Evolutionary conservation across 78 protist genomes (phyloP).

Genomic region (Polysphondylium violaceum): DNA sequence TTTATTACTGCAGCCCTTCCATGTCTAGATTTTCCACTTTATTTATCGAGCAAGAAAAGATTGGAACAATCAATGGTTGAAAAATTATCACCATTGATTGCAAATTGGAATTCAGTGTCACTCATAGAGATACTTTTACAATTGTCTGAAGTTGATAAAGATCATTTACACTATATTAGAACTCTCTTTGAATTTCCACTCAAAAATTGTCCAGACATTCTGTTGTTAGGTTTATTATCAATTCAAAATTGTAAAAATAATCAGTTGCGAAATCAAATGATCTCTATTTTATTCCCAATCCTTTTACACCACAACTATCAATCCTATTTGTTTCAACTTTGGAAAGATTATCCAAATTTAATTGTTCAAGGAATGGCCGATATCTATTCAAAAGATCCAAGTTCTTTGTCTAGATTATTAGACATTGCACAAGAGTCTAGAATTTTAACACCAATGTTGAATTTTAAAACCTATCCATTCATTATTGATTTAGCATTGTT

Average conservation of each 20-base stretch:
- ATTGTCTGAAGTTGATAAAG: slow-evolving; percentile 65
- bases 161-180: slow-evolving; percentile 35
- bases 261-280: slow-evolving; percentile 50
- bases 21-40: slow-evolving; percentile 63
- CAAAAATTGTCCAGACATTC: slow-evolving; percentile 83
- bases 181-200: slow-evolving; percentile 74
- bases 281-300: slow-evolving; percentile 30
- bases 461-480: slow-evolving; percentile 73
- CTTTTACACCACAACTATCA: slow-evolving; percentile 64
- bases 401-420: slow-evolving; percentile 74
- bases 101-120: slow-evolving; percentile 82
- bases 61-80: slow-evolving; percentile 32
- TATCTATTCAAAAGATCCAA: slow-evolving; percentile 64
- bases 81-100: slow-evolving; percentile 31
- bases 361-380: slow-evolving; percentile 84
- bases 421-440: slow-evolving; percentile 86
- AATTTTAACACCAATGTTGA: slow-evolving; percentile 60
- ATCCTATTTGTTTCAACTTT: slow-evolving; percentile 34
- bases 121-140: slow-evolving; percentile 69
- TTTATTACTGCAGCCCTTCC: slow-evolving; percentile 62
- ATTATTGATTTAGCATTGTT: slow-evolving; percentile 90
- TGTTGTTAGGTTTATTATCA: slow-evolving; percentile 61
- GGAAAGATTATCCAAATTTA: slow-evolving; percentile 78
- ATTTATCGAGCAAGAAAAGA: slow-evolving; percentile 50
- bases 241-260: slow-evolving; percentile 51